Evolutionary conservation across 305 asterid genomes (phyloP), one percentile per base, ranked within the genome.

Genomic region (Lippia alba): DNA sequence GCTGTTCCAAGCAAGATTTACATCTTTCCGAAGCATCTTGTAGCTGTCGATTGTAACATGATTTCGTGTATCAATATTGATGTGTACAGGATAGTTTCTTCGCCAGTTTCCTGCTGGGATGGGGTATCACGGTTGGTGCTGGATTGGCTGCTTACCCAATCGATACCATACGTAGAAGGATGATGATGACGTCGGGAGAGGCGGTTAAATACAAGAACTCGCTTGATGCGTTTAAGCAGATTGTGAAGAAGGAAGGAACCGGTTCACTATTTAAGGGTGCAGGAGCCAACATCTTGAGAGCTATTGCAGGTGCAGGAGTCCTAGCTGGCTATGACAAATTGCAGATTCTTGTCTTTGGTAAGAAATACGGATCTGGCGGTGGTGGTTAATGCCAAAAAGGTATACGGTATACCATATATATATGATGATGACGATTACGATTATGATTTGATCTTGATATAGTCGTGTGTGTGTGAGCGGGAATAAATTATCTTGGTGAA

Each of bases 121-220:
- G 84, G 84, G 87, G 88, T 12, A 76, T 82, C 65, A 82, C 88
- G 11, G 76, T 79, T 30, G 87, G 90, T 57, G 92, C 88, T 41
- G 86, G 88, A 36, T 69, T 87, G 79, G 85, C 88, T 62, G 76
- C 92, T 32, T 84, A 87, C 84, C 92, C 92, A 18, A 78, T 78
- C 0, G 86, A 78, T 32, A 83, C 86, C 0, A 84, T 83, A 56
- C 83, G 89, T 53, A 78, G 92, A 87, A 84, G 92, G 69, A 87
- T 87, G 92, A 87, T 87, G 92, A 87, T 87, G 92, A 87, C 92
- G 32, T 87, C 90, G 9, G 92, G 92, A 6, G 90, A 87, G 67
- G 80, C 90, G 0, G 84, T 87, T 67, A 87, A 87, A 64, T 87
- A 84, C 53, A 87, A 75, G 71, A 80, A 82, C 77, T 84, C 92